Base-by-base conservation (phyloP, 176 grass and related monocot genomes). In the barley (Hordeum vulgare) region DNA sequence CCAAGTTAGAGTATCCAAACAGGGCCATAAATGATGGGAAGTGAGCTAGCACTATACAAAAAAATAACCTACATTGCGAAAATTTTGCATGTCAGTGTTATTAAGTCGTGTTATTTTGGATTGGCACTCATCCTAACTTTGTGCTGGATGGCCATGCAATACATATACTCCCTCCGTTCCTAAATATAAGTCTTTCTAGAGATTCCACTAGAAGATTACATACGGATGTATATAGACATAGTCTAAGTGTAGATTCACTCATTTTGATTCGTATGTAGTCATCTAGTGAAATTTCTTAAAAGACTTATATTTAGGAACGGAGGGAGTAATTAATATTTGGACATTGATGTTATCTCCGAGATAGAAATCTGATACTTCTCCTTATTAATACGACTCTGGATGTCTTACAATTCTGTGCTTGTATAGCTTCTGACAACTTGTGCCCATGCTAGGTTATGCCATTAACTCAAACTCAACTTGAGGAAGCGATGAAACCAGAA, bases 391-490 rank as follows among this genome's bases (percentile, higher is more conserved):
- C n/a, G n/a, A 73, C 21, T 82, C 31, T 73, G n/a, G 10, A n/a
- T 86, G 41, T 86, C 25, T 71, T 82, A 66, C 36, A 60, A 47
- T 73, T 70, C 3, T 67, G 57, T 80, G n/a, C 58, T 11, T 73
- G 23, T 58, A 26, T 75, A 60, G 18, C 11, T 77, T 86, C 77
- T 83, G 51, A 45, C 67, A 47, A 80, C 84, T 84, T 69, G 47
- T 61, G 64, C 74, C 57, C 71, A 59, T 76, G 26, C 75, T 82
- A 99, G 96, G 96, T 94, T 78, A 94, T 99, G 85, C 81, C 93
- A 56, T 89, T 99, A 84, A 99, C 96, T 39, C 96, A 99, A 84
- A 92, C 88, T 92, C 93, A 99, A 86, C 96, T 99, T 76, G 96
- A 99, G 29, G 93, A 99, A 94, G 96, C 96, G 81, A 99, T 99